Evolutionary conservation across 1,139 yeast species (phyloP), one percentile per base, ranked within the genome.

Genomic region (Candida glucosophila): DNA sequence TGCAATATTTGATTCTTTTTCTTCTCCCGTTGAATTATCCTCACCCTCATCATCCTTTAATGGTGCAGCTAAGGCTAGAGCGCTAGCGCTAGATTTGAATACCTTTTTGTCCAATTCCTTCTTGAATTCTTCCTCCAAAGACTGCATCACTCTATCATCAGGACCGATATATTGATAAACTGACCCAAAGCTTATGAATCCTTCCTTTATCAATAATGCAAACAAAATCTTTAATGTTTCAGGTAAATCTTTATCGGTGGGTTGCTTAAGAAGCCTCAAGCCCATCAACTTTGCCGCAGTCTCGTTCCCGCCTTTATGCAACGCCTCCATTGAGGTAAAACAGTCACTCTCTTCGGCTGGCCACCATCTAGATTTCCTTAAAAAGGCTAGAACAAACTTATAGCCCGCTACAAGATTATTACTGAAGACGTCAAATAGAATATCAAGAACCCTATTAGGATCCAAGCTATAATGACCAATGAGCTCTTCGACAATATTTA

Each of bases 21-120:
- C 35, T 7, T 67, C 73, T 17, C 74, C 86, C 7, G 8, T 7
- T 5, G 19, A 14, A 10, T 15, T 13, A 8, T 33, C 46, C 5
- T 64, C 73, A 5, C 67, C 80, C 11, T 72, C 79, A 13, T 78
- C 93, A 26, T 76, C 78, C 5, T 67, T 63, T 24, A 88, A 57
- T 1, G 95, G 94, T 5, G 93, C 92, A 3, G 96, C 95, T 39
- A 85, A 50, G 0, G 96, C 92, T 28, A 88, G 55, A 0, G 95
- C 94, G 34, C 80, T 81, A 0, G 85, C 80, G 14, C 73, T 70
- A 0, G 92, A 80, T 34, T 65, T 60, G 39, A 67, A 62, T 0
- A 80, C 76, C 30, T 75, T 68, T 10, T 73, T 73, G n/a, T 77
- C 76, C 38, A 80, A 59, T 13, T 67, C 61, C 15, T 59, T 58